Base-by-base conservation (phyloP, 306 rosid species). In the Vigna mungo region DNA sequence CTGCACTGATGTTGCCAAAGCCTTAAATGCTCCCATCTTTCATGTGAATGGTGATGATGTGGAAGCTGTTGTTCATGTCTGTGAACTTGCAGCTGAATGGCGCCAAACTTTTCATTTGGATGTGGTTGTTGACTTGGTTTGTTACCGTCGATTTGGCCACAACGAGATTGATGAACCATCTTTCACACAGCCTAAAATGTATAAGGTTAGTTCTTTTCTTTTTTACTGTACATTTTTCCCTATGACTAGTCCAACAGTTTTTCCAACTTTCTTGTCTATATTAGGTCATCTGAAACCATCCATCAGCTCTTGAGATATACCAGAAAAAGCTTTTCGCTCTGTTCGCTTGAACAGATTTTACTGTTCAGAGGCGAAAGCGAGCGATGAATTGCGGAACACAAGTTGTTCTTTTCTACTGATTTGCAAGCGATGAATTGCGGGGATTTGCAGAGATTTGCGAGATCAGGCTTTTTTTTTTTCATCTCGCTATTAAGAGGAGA, bases 171-270 rank as follows among this genome's bases (percentile, higher is more conserved):
- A 95, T 74, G 97, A 92, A 75, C 98, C 97, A 18, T 92, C 96
- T 39, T 94, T 94, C 81, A 94, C 96, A 1, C 98, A 94, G 87
- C 98, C 98, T 75, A 88, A 94, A 81, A 94, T 94, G 97, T 92
- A 92, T 55, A 80, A 94, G 98, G 98, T 94, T 54, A 52, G 87
- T 71, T 17, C 46, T 53, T 65, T 37, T 47, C 43, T 20, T 59
- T 74, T 67, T 36, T 67, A 48, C 9, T 41, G 44, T 70, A 9
- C 68, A 18, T 47, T 39, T 23, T 68, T 23, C 65, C 11, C 74
- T 53, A 30, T 25, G 72, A 63, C 59, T 52, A 61, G 55, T 80
- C 77, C 43, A 62, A 59, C 30, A 81, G 32, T 78, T 74, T 47
- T 41, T 66, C 48, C 55, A 76, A 36, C 62, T 58, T 83, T 78